Evolutionary conservation across 805 yeast genomes (phyloP), one percentile per base, ranked within the genome.

Genomic region (baker's yeast (Saccharomyces cerevisiae)): DNA sequence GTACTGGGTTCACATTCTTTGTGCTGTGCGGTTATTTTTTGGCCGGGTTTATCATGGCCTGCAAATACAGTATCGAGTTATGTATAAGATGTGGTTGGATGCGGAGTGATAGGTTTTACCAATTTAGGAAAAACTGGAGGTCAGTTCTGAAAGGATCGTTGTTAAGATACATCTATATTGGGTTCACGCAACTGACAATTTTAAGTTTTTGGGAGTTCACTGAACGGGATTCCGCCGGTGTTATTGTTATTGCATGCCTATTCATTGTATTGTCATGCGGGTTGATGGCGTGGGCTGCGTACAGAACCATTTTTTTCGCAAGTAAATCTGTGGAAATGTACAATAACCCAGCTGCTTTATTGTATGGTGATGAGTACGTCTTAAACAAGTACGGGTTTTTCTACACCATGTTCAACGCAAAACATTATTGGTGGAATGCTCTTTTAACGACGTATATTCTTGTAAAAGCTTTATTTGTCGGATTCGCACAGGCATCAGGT

Each of bases 191-290:
- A 68, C 71, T 91, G 54, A 75, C 83, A 13, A 80, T 89, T 50
- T 76, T 91, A 52, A 83, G 96, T 9, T 75, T 89, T 53, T 91
- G 95, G 94, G 96, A 91, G 72, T 90, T 89, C 69, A 81, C 85
- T 4, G 78, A 77, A 62, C 73, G 79, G 52, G 97, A 91, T 65
- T 89, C 97, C 0, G 85, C 96, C 0, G 97, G 96, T 0, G 89
- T 91, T 41, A 81, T 91, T 55, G 91, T 89, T 3, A 72, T 89
- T 56, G 91, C 96, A 2, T 84, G 80, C 41, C 70, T 91, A 48
- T 83, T 88, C 70, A 73, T 91, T 41, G 49, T 89, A 1, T 70
- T 85, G 53, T 76, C 87, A 1, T 57, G 85, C 5, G 79, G 81
- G 2, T 75, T 87, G 41, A 73, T 89, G 74, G 72, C 75, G 1